Percentiles rank a stretch among this genome's conserved stretches.
Evolutionary conservation across 177 flowering plant genomes (phyloP).

Genomic region (Vitis hybrid): DNA sequence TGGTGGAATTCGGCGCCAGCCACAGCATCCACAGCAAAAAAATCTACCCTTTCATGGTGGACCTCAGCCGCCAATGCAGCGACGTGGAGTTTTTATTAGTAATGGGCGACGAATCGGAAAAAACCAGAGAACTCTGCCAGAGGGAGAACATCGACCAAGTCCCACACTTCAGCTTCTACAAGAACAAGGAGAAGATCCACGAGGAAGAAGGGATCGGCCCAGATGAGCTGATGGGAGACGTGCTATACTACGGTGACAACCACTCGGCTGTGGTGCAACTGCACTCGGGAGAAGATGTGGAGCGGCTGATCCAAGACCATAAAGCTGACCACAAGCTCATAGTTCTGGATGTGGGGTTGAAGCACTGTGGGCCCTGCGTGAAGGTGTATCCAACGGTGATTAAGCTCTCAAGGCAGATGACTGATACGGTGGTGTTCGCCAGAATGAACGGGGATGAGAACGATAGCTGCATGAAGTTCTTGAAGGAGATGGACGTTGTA

Average conservation of each 20-base stretch:
- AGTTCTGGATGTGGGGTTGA: constrained; percentile 88
- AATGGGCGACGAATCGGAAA: constrained; percentile 84
- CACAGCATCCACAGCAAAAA: constrained; percentile 49
- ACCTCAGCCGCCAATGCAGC: constrained; percentile 72
- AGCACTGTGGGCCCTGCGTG: constrained; percentile 96
- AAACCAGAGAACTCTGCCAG: constrained; percentile 54
- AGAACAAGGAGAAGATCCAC: constrained; percentile 76
- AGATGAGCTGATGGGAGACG: constrained; percentile 75
- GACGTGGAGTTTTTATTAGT: constrained; percentile 84
- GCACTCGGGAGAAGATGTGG: constrained; percentile 68
- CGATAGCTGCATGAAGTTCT: constrained; percentile 87
- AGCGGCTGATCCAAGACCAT: constrained; percentile 60
- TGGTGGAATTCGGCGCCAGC: constrained; percentile 79
- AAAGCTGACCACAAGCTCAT: constrained; percentile 57
- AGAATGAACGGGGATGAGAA: constrained; percentile 98
- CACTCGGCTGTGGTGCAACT: constrained; percentile 79
- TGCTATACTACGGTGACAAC: constrained; percentile 83
- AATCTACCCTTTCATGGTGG: constrained; percentile 93
- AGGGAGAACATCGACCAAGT: constrained; percentile 69
- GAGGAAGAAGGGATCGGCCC: constrained; percentile 92
- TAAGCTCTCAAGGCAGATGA: constrained; percentile 80
- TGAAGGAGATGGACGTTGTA: constrained; percentile 87
- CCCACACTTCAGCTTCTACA: constrained; percentile 92
- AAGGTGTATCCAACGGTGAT: constrained; percentile 94
- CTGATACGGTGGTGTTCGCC: constrained; percentile 77